Conservation (phyloP, 169 alveolate genomes). For the Plasmodium inui region DNA sequence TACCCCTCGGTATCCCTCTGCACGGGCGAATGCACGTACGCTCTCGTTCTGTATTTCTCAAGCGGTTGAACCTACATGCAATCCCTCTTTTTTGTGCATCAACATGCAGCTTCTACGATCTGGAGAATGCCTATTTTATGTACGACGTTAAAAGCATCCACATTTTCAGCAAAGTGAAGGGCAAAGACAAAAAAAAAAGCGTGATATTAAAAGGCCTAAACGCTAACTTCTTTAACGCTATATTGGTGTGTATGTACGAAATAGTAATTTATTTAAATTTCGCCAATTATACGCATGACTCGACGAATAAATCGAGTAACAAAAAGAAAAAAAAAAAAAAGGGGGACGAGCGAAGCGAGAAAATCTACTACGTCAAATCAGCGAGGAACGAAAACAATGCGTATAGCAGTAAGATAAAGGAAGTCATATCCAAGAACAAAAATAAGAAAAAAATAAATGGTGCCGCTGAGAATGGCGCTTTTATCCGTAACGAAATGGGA, state of each 20-base stretch:
- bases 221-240: slow-evolving; percentile 60
- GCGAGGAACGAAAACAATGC: slow-evolving; percentile 47
- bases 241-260: slow-evolving; percentile 68
- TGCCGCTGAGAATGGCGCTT: not conserved
- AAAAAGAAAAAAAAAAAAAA: slow-evolving; percentile 5
- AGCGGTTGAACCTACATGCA: not conserved
- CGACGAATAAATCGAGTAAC: slow-evolving; percentile 5
- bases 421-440: slow-evolving; percentile 34
- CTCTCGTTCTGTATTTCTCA: not conserved
- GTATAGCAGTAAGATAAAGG: slow-evolving; percentile 37
- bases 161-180: slow-evolving; percentile 10
- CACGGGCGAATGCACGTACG: not conserved
- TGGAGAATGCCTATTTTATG: slow-evolving; percentile 28
- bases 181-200: slow-evolving; percentile 15
- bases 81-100: not conserved
- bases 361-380: slow-evolving; percentile 56
- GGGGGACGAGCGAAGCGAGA: slow-evolving; percentile 3
- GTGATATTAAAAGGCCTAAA: slow-evolving; percentile 40
- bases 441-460: slow-evolving; percentile 16
- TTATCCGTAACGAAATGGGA: not conserved
- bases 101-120: slow-evolving; percentile 45
- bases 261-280: slow-evolving; percentile 31
- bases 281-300: not conserved
- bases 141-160: slow-evolving; percentile 57
- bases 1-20: not conserved